Evolutionary conservation across 306 rosid genomes (phyloP).

Genomic region (Heteromeles arbutifolia): DNA sequence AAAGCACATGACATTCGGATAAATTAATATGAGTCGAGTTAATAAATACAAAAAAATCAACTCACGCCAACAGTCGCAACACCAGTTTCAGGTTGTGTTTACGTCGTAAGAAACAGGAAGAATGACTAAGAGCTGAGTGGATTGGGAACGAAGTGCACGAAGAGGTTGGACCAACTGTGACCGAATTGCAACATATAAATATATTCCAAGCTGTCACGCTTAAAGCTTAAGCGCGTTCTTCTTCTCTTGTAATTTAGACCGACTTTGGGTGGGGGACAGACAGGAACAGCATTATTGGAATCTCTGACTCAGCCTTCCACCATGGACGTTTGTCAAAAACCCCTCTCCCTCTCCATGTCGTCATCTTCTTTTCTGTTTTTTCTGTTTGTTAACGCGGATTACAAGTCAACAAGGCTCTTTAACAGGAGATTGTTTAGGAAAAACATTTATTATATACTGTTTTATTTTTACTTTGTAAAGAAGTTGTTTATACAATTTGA

Average conservation of each 20-base stretch:
- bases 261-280: constrained; percentile 26
- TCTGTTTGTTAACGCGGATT: no score
- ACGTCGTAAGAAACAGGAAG: no score
- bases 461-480: no score
- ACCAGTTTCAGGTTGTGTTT: not conserved
- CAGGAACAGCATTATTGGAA: constrained; percentile 13
- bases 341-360: not conserved
- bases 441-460: accelerated
- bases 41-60: no score
- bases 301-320: constrained; percentile 40
- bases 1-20: no score
- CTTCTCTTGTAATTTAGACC: not conserved
- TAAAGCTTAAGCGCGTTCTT: constrained; percentile 20
- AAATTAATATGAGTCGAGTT: no score
- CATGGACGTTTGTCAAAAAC: not conserved
- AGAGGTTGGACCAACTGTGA: constrained; percentile 4
- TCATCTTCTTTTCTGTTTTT: no score
- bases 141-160: not conserved
- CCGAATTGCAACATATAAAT: not conserved
- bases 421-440: no score
- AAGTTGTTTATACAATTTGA: no score
- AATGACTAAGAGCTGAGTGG: not conserved
- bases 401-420: no score
- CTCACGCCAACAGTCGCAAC: not conserved
- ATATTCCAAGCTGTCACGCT: not conserved